Conservation (phyloP, 306 rosid species). For the Dryas octopetala region DNA sequence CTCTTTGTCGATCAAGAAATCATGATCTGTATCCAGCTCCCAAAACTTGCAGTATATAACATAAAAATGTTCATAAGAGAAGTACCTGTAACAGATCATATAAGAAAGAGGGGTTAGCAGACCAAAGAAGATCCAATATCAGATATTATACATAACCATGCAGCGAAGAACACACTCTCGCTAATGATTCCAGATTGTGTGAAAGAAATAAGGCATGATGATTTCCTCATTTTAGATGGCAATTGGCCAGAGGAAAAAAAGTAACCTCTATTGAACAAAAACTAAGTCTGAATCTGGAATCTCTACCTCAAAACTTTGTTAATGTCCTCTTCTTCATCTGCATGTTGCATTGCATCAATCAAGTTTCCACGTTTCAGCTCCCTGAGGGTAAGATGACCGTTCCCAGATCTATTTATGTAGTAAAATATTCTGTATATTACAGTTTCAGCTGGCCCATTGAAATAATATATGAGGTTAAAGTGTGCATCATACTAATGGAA, state of each 20-base stretch:
- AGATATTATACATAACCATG: slow-evolving; percentile 4
- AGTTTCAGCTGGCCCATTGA: slow-evolving; percentile 92
- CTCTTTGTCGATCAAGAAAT: slow-evolving; percentile 95
- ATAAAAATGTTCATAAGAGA: slow-evolving; percentile 96
- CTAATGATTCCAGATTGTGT: slow-evolving; percentile 12
- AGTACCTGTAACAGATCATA: slow-evolving; percentile 57
- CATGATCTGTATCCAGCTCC: slow-evolving; percentile 99
- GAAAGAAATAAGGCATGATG: slow-evolving; percentile 10
- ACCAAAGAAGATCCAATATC: neutral
- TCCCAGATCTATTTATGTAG: slow-evolving; percentile 91
- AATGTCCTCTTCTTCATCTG: slow-evolving; percentile 98
- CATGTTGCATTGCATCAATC: slow-evolving; percentile 99
- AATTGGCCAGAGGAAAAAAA: neutral
- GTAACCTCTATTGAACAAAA: slow-evolving; percentile 14
- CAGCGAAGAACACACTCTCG: neutral
- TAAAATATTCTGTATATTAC: slow-evolving; percentile 97
- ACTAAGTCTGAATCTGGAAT: slow-evolving; percentile 15
- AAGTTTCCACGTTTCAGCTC: slow-evolving; percentile 94
- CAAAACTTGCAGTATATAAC: slow-evolving; percentile 99
- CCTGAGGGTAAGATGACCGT: slow-evolving; percentile 85
- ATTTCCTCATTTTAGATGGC: slow-evolving; percentile 3
- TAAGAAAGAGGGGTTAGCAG: neutral
- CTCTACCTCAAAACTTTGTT: slow-evolving; percentile 95
- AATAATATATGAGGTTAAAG: slow-evolving; percentile 32
- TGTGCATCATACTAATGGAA: slow-evolving; percentile 11